Evolutionary conservation across 495 filamentous ascomycete species (phyloP).

Genomic region (Neurospora discreta): DNA sequence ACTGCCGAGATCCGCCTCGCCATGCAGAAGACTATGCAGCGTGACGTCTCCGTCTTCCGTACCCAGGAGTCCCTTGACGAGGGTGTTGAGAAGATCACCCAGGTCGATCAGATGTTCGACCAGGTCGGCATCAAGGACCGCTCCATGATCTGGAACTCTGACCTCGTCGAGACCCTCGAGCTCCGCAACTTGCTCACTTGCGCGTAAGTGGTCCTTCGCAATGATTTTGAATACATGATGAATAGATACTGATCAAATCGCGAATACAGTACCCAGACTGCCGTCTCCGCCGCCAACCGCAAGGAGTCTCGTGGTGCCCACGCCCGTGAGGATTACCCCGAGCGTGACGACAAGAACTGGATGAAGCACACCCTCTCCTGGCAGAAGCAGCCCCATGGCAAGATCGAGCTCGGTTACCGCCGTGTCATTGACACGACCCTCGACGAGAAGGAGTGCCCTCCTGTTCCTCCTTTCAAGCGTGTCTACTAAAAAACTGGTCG

Average conservation of each 20-base stretch:
- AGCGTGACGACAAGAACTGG: conserved; percentile 88
- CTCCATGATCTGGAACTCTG: conserved; percentile 99
- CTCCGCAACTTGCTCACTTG: conserved; percentile 88
- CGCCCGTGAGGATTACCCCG: conserved; percentile 88
- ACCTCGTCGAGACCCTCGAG: conserved; percentile 91
- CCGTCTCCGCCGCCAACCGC: conserved; percentile 69
- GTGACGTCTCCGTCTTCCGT: conserved; percentile 93
- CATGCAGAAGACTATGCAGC: conserved; percentile 98
- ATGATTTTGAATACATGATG: not conserved
- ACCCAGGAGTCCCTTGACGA: conserved; percentile 82
- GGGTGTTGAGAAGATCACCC: conserved; percentile 67
- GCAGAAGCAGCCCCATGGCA: conserved; percentile 79
- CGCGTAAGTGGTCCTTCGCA: conserved; percentile 50
- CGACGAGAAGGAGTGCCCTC: conserved; percentile 81
- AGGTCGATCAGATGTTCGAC: conserved; percentile 67
- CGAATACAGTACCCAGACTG: conserved; percentile 60
- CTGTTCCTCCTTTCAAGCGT: conserved; percentile 81
- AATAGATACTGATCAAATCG: not conserved
- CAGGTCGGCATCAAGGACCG: conserved; percentile 91
- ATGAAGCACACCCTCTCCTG: conserved; percentile 97
- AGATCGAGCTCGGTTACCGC: conserved; percentile 69
- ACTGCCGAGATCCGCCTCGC: conserved; percentile 77
- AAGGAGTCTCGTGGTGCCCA: conserved; percentile 94
- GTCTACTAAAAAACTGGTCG: conserved; percentile 45
- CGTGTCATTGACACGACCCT: conserved; percentile 65